A percentile compares a stretch with the other conserved stretches of the same genome.
These are phyloP conservation scores for Oemleria cerasiformis DNA, from an alignment of 306 rosid species.

Conservation along the genomic window DNA sequence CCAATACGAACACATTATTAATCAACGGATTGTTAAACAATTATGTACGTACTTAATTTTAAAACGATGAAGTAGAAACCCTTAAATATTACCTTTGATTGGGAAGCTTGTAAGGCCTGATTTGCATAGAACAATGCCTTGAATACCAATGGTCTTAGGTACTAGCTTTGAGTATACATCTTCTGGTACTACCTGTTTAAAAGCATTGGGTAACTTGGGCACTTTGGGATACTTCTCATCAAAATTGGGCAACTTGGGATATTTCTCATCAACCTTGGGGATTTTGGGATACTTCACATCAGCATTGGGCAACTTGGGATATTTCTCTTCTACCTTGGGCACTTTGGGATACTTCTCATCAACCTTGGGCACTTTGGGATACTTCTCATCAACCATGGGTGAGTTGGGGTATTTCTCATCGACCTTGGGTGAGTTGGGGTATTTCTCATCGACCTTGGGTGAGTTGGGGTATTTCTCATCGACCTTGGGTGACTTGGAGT, in stretches of 20 bases:
- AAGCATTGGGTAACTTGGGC: not conserved
- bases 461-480: too few relatives aligned
- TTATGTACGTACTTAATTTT: too few relatives aligned
- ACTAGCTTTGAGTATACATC: not conserved
- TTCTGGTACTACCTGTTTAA: not conserved
- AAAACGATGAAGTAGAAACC: not conserved
- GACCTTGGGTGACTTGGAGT: constrained; percentile 8
- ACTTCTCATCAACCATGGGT: too few relatives aligned
- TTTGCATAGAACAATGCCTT: constrained; percentile 48
- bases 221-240: not conserved
- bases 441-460: not conserved
- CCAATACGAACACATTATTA: not conserved
- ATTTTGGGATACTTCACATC: not conserved
- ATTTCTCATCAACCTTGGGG: constrained; percentile 1
- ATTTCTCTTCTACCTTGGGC: not conserved
- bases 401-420: too few relatives aligned
- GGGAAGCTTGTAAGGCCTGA: constrained; percentile 34
- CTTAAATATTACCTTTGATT: constrained; percentile 40
- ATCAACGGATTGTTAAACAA: too few relatives aligned
- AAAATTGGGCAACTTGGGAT: not conserved
- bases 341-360: too few relatives aligned
- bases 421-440: constrained; percentile 4
- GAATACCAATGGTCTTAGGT: constrained; percentile 34
- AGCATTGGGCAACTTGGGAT: not conserved
- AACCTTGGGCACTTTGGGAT: too few relatives aligned